These are phyloP conservation scores for Pelargonium nanum DNA, from an alignment of 345 rosid genomes.

Conservation along the genomic window DNA sequence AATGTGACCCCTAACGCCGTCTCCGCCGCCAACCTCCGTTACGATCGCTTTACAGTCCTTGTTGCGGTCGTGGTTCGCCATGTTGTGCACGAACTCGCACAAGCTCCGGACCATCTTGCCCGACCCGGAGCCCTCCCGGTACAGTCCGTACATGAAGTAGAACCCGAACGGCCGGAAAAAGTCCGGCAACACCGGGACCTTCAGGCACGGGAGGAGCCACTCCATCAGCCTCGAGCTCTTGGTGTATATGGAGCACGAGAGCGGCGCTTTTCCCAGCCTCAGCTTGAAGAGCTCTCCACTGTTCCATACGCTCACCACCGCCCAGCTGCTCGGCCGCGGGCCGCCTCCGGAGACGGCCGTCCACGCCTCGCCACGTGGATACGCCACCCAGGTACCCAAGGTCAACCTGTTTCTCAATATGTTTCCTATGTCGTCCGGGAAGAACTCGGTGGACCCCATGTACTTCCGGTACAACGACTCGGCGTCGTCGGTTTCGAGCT, in stretches of 20 bases:
- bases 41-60: constrained; percentile 47
- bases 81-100: constrained; percentile 49
- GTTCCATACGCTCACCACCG: constrained; percentile 79
- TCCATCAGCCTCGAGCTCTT: constrained; percentile 35
- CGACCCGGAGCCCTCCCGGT: constrained; percentile 46
- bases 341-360: constrained; percentile 12
- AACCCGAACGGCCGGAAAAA: constrained; percentile 60
- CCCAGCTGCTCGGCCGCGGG: constrained; percentile 41
- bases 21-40: constrained; percentile 48
- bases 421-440: constrained; percentile 51
- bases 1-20: constrained; percentile 28
- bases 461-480: constrained; percentile 34
- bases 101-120: constrained; percentile 43
- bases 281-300: constrained; percentile 61
- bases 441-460: constrained; percentile 49
- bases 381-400: constrained; percentile 80
- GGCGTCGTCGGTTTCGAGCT: constrained; percentile 47
- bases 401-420: constrained; percentile 50
- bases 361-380: constrained; percentile 25
- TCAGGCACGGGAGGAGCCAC: constrained; percentile 38
- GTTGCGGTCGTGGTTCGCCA: constrained; percentile 35
- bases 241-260: constrained; percentile 40
- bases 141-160: constrained; percentile 62
- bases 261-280: constrained; percentile 45
- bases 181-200: constrained; percentile 42